A percentile compares a stretch with the other conserved stretches of the same genome.
Evolutionary conservation across 140 eudicot species (phyloP).

Genomic region (Stevia rebaudiana): DNA sequence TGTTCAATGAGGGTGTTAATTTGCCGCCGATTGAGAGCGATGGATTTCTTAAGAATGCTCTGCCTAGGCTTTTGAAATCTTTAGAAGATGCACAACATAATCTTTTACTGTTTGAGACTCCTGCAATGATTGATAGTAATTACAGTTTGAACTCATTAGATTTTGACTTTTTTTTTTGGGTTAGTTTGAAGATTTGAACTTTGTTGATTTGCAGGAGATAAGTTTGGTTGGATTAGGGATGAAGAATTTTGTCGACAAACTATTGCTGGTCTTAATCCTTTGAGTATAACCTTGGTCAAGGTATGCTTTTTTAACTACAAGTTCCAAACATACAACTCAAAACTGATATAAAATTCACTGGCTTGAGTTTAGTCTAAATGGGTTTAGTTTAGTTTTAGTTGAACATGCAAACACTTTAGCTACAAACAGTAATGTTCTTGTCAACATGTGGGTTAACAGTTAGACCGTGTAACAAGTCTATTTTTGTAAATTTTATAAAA

Average conservation of each 20-base stretch:
- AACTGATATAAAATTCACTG: not conserved
- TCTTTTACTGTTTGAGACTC: conserved; percentile 52
- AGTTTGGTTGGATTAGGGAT: conserved; percentile 62
- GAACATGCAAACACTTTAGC: not conserved
- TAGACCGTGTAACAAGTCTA: not conserved
- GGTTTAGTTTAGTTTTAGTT: not conserved
- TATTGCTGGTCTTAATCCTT: conserved; percentile 67
- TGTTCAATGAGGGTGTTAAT: conserved; percentile 53
- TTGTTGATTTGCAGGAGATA: conserved; percentile 53
- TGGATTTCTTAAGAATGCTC: conserved; percentile 17
- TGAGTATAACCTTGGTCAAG: conserved; percentile 43
- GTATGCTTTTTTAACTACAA: conserved; percentile 24
- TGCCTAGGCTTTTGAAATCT: conserved; percentile 52
- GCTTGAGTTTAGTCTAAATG: not conserved
- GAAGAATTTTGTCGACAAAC: conserved; percentile 62
- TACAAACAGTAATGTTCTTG: not conserved
- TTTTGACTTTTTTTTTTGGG: not conserved
- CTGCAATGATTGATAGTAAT: conserved; percentile 51
- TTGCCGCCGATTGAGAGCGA: conserved; percentile 23
- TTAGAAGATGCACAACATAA: conserved; percentile 30
- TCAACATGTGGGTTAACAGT: not conserved
- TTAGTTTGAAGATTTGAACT: not conserved
- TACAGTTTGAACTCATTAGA: too few relatives aligned
- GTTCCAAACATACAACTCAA: too few relatives aligned
- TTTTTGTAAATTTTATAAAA: not conserved